phyloP scores from a whole-genome alignment of 1,284 basidiomycete species.

The Puccinia coronata region DNA sequence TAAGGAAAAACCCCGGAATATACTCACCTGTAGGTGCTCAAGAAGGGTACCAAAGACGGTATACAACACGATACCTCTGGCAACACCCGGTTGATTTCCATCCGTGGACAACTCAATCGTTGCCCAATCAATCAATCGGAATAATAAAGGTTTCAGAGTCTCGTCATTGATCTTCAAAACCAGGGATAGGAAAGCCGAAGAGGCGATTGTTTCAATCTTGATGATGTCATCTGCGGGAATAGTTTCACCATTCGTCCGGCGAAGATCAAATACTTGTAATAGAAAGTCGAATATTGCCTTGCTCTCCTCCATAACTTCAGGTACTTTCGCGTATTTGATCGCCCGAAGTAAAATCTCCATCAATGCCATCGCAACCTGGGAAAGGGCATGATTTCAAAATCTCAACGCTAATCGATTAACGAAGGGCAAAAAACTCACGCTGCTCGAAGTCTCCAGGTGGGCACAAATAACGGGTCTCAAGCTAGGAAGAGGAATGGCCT shows the following conservation, averaged over 20 bases:
- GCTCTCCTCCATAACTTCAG: constrained; percentile 68
- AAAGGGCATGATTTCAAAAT: background rate
- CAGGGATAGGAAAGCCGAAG: constrained; percentile 79
- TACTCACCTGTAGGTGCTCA: constrained; percentile 33
- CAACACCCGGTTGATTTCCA: constrained; percentile 55
- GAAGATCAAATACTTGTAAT: constrained; percentile 74
- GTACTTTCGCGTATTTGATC: constrained; percentile 54
- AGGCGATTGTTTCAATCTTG: constrained; percentile 61
- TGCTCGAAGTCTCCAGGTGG: constrained; percentile 6
- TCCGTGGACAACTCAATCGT: constrained; percentile 66
- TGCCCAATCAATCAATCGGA: constrained; percentile 92
- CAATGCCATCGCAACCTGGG: constrained; percentile 46
- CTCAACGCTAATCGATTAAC: background rate
- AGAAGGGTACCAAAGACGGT: constrained; percentile 42
- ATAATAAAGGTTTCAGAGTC: constrained; percentile 87
- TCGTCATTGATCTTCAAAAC: constrained; percentile 92
- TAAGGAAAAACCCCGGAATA: background rate
- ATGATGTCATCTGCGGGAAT: constrained; percentile 51
- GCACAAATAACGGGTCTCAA: constrained; percentile 26
- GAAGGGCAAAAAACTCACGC: constrained; percentile 3
- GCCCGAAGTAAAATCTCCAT: constrained; percentile 55
- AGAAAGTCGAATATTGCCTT: constrained; percentile 78
- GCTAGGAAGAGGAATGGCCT: constrained; percentile 30
- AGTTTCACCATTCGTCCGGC: constrained; percentile 55
- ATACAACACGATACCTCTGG: constrained; percentile 31